Evolutionary conservation across 2,329 filamentous ascomycete species (phyloP).

Genomic region (Aspergillus arachidicola): DNA sequence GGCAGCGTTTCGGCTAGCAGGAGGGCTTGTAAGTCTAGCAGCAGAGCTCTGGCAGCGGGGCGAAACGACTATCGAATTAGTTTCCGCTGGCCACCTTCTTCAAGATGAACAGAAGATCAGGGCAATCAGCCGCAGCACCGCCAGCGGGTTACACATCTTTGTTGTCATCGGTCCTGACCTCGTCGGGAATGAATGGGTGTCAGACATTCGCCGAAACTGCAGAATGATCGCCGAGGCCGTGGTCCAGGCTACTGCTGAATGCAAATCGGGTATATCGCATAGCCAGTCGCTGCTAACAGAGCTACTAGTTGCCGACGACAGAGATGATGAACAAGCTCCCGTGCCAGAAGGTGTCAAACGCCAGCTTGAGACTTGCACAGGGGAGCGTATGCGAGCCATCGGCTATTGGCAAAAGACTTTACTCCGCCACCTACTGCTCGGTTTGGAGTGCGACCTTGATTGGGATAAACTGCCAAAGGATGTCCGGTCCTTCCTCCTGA

Average conservation of each 20-base stretch:
- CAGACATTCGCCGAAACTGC: constrained; percentile 30
- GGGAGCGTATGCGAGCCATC: constrained; percentile 30
- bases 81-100: constrained; percentile 33
- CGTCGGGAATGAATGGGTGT: constrained; percentile 33
- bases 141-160: constrained; percentile 30
- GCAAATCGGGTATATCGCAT: constrained; percentile 38
- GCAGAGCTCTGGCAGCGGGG: constrained; percentile 37
- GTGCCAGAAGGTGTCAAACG: constrained; percentile 20
- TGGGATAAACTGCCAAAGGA: constrained; percentile 55
- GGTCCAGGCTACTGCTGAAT: constrained; percentile 40
- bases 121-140: constrained; percentile 35
- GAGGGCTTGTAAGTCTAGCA: constrained; percentile 37
- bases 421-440: constrained; percentile 52
- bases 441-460: constrained; percentile 52
- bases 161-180: constrained; percentile 34
- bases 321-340: constrained; percentile 40
- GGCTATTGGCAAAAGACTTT: constrained; percentile 41
- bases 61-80: constrained; percentile 36
- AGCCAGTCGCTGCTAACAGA: constrained; percentile 39
- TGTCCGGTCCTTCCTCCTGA: constrained; percentile 49
- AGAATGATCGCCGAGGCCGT: constrained; percentile 42
- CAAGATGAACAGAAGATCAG: constrained; percentile 31
- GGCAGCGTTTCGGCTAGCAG: constrained; percentile 50
- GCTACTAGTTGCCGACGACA: constrained; percentile 34
- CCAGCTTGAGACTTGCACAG: constrained; percentile 30